Evolutionary conservation across 225 moss, liverwort and hornwort species (phyloP).

Genomic region (Physcomitrium patens): DNA sequence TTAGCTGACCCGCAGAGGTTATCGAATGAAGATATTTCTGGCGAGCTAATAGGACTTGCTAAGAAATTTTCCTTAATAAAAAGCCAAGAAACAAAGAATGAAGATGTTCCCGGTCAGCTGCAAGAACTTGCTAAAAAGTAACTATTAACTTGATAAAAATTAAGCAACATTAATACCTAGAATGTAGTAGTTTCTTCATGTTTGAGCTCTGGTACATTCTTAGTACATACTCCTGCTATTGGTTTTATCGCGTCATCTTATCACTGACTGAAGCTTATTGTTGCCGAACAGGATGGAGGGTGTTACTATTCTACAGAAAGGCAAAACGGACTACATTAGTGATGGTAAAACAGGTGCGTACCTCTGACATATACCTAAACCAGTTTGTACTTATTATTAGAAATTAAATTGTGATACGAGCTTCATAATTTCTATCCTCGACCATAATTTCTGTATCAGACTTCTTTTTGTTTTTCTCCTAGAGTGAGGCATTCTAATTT

Average conservation of each 20-base stretch:
- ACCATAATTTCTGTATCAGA: neutral
- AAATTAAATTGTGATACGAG: slow-evolving; percentile 13
- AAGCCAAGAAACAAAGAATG: too few species aligned
- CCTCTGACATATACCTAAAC: neutral
- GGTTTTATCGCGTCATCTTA: neutral
- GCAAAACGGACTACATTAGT: slow-evolving; percentile 85
- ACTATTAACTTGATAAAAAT: too few species aligned
- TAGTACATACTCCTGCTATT: slow-evolving; percentile 14
- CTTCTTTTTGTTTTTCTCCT: slow-evolving; percentile 18
- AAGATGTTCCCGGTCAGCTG: too few species aligned
- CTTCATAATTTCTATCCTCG: slow-evolving; percentile 13
- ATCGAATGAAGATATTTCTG: too few species aligned
- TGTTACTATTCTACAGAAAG: slow-evolving; percentile 95
- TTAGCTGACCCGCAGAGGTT: neutral
- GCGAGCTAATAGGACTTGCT: slow-evolving; percentile 19
- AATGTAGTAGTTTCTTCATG: too few species aligned
- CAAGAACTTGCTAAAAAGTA: too few species aligned
- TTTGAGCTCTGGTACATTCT: neutral
- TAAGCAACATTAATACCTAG: too few species aligned
- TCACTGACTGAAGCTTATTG: slow-evolving; percentile 5
- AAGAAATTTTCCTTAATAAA: slow-evolving; percentile 22
- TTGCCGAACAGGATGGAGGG: slow-evolving; percentile 78
- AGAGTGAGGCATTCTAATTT: neutral
- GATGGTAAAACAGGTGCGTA: slow-evolving; percentile 81
- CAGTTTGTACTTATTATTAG: neutral